These are phyloP conservation scores for Colletotrichum sp. DNA, from an alignment of 2,329 filamentous ascomycete species.

Conservation along the genomic window DNA sequence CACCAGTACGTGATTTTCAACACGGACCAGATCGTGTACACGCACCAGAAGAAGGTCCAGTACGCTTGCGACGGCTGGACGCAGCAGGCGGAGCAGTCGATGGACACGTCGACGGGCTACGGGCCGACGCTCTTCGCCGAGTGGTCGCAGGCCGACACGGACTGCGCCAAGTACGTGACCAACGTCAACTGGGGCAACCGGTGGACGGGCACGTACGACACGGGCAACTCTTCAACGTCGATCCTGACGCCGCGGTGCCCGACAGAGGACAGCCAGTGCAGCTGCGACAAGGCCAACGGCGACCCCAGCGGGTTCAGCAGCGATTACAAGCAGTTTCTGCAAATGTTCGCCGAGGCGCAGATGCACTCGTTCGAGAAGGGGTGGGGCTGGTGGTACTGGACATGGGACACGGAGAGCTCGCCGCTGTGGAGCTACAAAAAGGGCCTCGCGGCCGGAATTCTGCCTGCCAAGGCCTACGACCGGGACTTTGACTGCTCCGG, in stretches of 20 bases:
- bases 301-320: constrained; percentile 70
- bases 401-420: constrained; percentile 88
- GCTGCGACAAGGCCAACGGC: constrained; percentile 78
- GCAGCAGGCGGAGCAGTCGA: constrained; percentile 73
- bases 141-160: constrained; percentile 97
- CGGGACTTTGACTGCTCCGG: constrained; percentile 71
- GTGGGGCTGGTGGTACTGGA: constrained; percentile 99
- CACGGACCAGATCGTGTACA: constrained; percentile 79
- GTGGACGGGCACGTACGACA: constrained; percentile 87
- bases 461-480: constrained; percentile 77
- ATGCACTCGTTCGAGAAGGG: constrained; percentile 93
- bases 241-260: constrained; percentile 80
- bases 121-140: constrained; percentile 95
- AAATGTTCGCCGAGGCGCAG: constrained; percentile 92
- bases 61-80: constrained; percentile 92
- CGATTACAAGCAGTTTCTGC: constrained; percentile 83
- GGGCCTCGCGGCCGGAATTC: constrained; percentile 76
- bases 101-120: constrained; percentile 79
- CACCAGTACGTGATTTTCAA: constrained; percentile 99
- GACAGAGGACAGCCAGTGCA: constrained; percentile 67
- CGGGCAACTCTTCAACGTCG: constrained; percentile 64
- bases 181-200: constrained; percentile 88
- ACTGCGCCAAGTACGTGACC: constrained; percentile 87
- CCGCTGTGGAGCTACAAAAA: constrained; percentile 92
- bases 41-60: constrained; percentile 82